Evolutionary conservation across 2,329 filamentous ascomycete species (phyloP), one percentile per base, ranked within the genome.

Genomic region (Curvularia sp.): DNA sequence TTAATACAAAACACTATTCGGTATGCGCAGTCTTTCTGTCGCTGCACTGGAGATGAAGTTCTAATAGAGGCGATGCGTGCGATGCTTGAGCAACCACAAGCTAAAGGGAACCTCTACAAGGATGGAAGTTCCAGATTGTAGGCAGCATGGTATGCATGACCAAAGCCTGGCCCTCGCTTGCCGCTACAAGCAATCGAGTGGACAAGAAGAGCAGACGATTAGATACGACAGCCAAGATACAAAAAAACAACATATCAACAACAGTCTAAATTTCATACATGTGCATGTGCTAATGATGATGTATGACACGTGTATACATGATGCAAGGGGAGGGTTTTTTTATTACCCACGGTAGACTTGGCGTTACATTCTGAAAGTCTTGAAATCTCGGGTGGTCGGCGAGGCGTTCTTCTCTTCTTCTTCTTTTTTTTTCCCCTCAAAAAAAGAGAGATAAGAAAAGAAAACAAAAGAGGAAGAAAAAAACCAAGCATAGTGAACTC

Each of bases 1-100:
- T 50, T 61, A 65, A 59, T 60, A 50, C 58, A 59, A 55, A 54
- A 61, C 63, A 70, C 43, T 75, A 76, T 76, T 69, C 67, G 73
- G 73, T 76, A 76, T 72, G 60, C 61, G 67, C 65, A 61, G 68
- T 66, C 60, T 67, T 63, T 53, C 54, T 48, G 49, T 55, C 23
- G 42, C 28, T 53, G 25, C 58, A 34, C 45, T 45, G 19, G 28
- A 28, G 19, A 43, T 25, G n/a, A 52, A n/a, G 28, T 12, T 18
- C 10, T 32, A n/a, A n/a, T 49, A 38, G 42, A 45, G 15, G 18
- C 42, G 25, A 19, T 36, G 39, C 43, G 43, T 28, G 19, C n/a
- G 45, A 55, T 32, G 18, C 6, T 13, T 28, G 39, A 23, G 45
- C n/a, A n/a, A 42, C 27, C 18, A 19, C 19, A 18, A 34, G 12